Evolutionary conservation across 306 rosid genomes (phyloP), one percentile per base, ranked within the genome.

Genomic region (Sicyos edulis): DNA sequence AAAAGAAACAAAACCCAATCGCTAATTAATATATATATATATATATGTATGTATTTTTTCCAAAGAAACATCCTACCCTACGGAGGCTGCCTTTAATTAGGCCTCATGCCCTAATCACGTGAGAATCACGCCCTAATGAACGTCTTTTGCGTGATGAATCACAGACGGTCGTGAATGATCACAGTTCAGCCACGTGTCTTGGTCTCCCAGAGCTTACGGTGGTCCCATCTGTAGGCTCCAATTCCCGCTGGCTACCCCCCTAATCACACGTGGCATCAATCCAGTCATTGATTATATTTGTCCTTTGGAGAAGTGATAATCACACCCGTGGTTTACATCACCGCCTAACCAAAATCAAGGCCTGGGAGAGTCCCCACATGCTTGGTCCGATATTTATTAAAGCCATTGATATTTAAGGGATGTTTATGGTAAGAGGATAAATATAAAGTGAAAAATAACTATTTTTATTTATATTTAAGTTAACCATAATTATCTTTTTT

Each of bases 151-250:
- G 11, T 7, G 54, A 65, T 4, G 29, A 17, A 64, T 44, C 53
- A 40, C 54, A 45, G 20, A 17, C 3, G 16, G 45, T 9, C 54
- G 12, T 6, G 40, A 45, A 44, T 42, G 0, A 44, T 44, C 71
- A 66, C 5, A 2, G 5, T 67, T 32, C 1, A 21, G 72, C 72
- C 72, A 67, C 72, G 71, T 65, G 71, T 65, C 54, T 14, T 5
- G 52, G 71, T 65, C 71, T 64, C 70, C 52, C 49, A 37, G 13
- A n/a, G 8, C 45, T 37, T n/a, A 8, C 24, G 20, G 32, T 64
- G 53, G 70, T 42, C 70, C 70, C 70, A 14, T 4, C 51, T n/a
- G 52, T 42, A 42, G 49, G 49, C 68, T 3, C 68, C 4, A 15
- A 5, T 37, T 58, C 16, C 63, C n/a, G 63, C 37, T 21, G 34